Evolutionary conservation across 768 basidiomycete species (phyloP).

Genomic region (Ephemerocybe angulata): DNA sequence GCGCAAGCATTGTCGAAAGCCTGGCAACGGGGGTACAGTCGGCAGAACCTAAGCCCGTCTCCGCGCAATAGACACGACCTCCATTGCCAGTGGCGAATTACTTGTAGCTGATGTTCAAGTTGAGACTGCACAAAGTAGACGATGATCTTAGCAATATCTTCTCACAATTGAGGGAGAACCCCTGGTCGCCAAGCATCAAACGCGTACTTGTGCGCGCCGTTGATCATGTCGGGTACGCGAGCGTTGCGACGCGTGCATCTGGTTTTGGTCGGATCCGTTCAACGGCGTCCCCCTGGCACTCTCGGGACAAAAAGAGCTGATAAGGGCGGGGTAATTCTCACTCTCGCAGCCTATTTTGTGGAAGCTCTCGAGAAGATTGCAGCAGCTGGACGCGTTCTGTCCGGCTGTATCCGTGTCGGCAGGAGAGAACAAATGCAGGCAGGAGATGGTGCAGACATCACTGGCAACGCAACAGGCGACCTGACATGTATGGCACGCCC

Average conservation of each 20-base stretch:
- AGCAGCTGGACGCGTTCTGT: constrained; percentile 6
- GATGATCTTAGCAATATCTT: constrained; percentile 1
- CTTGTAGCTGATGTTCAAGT: background rate
- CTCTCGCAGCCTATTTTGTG: background rate
- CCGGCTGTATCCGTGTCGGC: background rate
- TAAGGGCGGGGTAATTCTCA: background rate
- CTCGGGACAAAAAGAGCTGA: constrained; percentile 7
- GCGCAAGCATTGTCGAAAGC: constrained; percentile 66
- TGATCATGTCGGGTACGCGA: constrained; percentile 8
- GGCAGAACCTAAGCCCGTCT: constrained; percentile 39
- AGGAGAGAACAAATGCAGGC: background rate
- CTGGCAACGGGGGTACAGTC: constrained; percentile 36
- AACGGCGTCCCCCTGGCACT: constrained; percentile 8
- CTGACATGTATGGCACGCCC: constrained; percentile 1
- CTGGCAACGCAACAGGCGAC: constrained; percentile 2
- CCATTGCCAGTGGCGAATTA: background rate
- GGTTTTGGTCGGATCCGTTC: constrained; percentile 8
- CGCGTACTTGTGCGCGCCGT: constrained; percentile 2
- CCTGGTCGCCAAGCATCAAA: constrained; percentile 11
- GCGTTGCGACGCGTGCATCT: constrained; percentile 11
- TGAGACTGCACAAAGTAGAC: background rate
- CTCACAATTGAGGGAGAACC: constrained; percentile 8
- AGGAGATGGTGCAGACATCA: background rate
- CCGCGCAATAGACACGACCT: constrained; percentile 2
- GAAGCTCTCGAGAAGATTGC: background rate